phyloP scores from a whole-genome alignment of 345 rosid species.

The Boechera retrofracta region DNA sequence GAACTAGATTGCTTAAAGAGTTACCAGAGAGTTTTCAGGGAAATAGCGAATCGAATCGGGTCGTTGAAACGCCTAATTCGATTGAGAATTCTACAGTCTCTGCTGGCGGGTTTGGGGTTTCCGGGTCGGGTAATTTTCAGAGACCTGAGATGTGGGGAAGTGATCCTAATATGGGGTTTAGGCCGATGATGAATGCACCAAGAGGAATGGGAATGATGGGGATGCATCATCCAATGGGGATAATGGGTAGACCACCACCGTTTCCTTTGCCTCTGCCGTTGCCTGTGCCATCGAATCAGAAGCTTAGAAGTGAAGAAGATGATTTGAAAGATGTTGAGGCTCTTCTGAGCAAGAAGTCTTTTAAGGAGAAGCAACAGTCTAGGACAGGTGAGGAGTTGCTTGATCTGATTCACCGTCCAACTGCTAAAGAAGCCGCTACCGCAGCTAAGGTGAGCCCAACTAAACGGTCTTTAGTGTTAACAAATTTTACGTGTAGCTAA shows the following conservation, averaged over 20 bases:
- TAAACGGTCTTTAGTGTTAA: not conserved
- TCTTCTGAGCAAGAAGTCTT: slow-evolving; percentile 84
- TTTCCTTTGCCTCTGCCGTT: slow-evolving; percentile 44
- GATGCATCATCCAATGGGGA: slow-evolving; percentile 48
- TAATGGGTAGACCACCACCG: slow-evolving; percentile 50
- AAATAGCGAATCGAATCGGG: slow-evolving; percentile 37
- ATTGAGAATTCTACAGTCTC: slow-evolving; percentile 22
- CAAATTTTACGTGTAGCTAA: not conserved
- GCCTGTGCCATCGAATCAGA: slow-evolving; percentile 60
- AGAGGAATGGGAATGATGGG: slow-evolving; percentile 63
- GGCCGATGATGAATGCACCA: slow-evolving; percentile 53
- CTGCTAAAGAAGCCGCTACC: slow-evolving; percentile 92
- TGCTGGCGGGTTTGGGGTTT: slow-evolving; percentile 42
- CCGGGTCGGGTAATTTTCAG: slow-evolving; percentile 50
- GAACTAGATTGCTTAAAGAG: slow-evolving; percentile 75
- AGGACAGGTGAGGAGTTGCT: slow-evolving; percentile 93
- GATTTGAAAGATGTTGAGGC: slow-evolving; percentile 89
- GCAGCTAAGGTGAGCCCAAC: slow-evolving; percentile 72
- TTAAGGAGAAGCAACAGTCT: slow-evolving; percentile 84
- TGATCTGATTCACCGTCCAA: slow-evolving; percentile 89
- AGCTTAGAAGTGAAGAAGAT: slow-evolving; percentile 83
- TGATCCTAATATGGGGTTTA: slow-evolving; percentile 55
- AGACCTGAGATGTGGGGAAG: slow-evolving; percentile 70
- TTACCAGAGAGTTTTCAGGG: slow-evolving; percentile 68
- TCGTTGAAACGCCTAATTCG: slow-evolving; percentile 28